Percentiles rank a stretch among this genome's conserved stretches.
These are phyloP conservation scores for Nothophaeocryptopus gaeumannii DNA, from an alignment of 2,329 filamentous ascomycete genomes.

Conservation along the genomic window DNA sequence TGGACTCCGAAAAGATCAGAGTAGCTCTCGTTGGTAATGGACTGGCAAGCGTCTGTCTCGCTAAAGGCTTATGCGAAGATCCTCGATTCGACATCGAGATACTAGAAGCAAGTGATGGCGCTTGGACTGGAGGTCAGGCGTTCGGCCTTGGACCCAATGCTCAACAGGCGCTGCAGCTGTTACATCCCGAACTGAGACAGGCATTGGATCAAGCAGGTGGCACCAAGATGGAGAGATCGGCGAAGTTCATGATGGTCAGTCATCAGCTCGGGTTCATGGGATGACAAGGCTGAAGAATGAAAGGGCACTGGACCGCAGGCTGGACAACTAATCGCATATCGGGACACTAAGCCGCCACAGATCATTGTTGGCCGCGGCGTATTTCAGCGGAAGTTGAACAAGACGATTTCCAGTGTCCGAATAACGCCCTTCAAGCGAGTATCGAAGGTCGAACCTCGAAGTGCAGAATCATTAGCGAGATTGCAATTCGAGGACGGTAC, in stretches of 20 bases:
- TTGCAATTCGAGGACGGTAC: slow-evolving; percentile 1
- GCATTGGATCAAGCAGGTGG: slow-evolving; percentile 12
- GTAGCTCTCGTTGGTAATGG: slow-evolving; percentile 13
- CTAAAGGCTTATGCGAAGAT: slow-evolving; percentile 6
- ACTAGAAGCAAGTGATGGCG: slow-evolving; percentile 5
- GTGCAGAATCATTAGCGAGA: not conserved
- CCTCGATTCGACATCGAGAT: slow-evolving; percentile 9
- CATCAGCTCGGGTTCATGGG: not conserved
- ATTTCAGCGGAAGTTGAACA: slow-evolving; percentile 1
- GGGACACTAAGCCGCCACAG: not conserved
- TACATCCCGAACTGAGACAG: slow-evolving; percentile 8
- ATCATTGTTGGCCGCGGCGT: slow-evolving; percentile 3
- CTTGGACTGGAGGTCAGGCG: slow-evolving; percentile 6
- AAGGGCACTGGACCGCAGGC: slow-evolving; percentile 2
- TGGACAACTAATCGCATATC: slow-evolving; percentile 1
- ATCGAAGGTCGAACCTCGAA: not conserved
- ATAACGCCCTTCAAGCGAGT: not conserved
- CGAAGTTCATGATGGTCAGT: slow-evolving; percentile 10
- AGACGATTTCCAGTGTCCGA: not conserved
- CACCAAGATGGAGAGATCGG: slow-evolving; percentile 5
- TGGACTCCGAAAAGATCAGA: not conserved
- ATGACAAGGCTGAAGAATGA: not conserved
- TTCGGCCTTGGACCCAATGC: slow-evolving; percentile 13
- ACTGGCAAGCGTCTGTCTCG: slow-evolving; percentile 11
- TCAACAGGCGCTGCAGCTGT: slow-evolving; percentile 9